Evolutionary conservation across 306 rosid genomes (phyloP).

Genomic region (Betula pendula): DNA sequence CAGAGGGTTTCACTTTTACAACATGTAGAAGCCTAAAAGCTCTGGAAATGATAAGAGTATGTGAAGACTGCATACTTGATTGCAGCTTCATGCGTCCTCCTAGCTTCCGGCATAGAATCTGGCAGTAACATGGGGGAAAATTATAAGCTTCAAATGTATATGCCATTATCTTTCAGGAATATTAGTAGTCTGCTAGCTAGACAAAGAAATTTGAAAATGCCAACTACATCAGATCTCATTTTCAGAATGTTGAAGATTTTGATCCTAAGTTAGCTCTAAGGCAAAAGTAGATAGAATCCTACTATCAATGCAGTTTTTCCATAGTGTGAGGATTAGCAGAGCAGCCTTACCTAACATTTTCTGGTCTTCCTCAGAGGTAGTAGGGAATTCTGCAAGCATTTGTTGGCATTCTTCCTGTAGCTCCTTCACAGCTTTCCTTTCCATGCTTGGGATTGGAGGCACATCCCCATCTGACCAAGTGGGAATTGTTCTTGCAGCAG

Average conservation of each 20-base stretch:
- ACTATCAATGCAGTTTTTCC: background rate
- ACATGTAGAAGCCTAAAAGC: conserved; percentile 7
- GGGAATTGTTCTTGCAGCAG: conserved; percentile 85
- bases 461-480: conserved; percentile 84
- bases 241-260: conserved; percentile 10
- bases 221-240: background rate
- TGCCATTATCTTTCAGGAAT: background rate
- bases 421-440: conserved; percentile 73
- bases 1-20: conserved; percentile 3
- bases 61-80: conserved; percentile 52
- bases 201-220: background rate
- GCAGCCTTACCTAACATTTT: conserved; percentile 58
- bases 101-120: conserved; percentile 67
- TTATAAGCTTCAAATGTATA: conserved; percentile 18
- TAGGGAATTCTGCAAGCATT: conserved; percentile 61
- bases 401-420: conserved; percentile 71
- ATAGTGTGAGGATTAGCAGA: conserved; percentile 3
- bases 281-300: background rate
- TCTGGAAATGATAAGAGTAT: conserved; percentile 21
- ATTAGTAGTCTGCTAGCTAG: conserved; percentile 7
- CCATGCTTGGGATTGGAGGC: conserved; percentile 80
- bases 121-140: conserved; percentile 12
- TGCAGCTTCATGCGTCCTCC: conserved; percentile 66
- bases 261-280: background rate
- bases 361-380: conserved; percentile 72